These are phyloP conservation scores for Colletotrichum destructivum DNA, from an alignment of 2,329 filamentous ascomycete genomes.

Conservation along the genomic window DNA sequence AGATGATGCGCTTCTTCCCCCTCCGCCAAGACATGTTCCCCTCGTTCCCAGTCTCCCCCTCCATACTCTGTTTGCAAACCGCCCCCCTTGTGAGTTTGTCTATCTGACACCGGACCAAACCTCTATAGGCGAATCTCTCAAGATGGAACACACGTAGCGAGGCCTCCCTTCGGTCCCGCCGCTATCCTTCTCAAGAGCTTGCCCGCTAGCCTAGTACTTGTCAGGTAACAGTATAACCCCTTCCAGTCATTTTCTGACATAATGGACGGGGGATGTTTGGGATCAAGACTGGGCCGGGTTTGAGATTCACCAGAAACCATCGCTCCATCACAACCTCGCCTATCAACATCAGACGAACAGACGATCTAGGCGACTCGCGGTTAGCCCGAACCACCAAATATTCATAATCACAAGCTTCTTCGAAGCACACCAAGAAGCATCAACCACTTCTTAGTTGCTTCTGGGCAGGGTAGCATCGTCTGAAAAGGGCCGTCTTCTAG, in stretches of 20 bases:
- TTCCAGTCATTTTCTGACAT: neutral
- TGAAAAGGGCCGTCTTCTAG: conserved; percentile 3
- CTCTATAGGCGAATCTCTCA: neutral
- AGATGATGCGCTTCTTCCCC: neutral
- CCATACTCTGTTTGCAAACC: no score
- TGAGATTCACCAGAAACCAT: neutral
- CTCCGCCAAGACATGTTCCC: neutral
- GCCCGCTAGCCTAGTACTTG: neutral
- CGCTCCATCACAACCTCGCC: neutral
- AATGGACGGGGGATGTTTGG: neutral
- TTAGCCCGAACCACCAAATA: neutral
- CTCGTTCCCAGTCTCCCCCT: neutral
- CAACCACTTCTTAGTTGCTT: neutral
- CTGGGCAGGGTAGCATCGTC: neutral
- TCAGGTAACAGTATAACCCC: neutral
- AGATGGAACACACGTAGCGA: neutral
- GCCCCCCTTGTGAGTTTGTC: neutral
- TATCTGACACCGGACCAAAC: neutral
- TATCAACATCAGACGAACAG: conserved; percentile 22
- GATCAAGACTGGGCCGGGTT: neutral
- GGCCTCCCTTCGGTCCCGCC: neutral
- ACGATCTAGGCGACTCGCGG: neutral
- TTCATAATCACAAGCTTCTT: neutral
- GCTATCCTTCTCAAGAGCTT: neutral
- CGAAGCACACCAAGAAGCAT: neutral